A percentile compares a stretch with the other conserved stretches of the same genome.
phyloP scores from a whole-genome alignment of 495 filamentous ascomycete species.

The Symbiotaphrina buchneri region DNA sequence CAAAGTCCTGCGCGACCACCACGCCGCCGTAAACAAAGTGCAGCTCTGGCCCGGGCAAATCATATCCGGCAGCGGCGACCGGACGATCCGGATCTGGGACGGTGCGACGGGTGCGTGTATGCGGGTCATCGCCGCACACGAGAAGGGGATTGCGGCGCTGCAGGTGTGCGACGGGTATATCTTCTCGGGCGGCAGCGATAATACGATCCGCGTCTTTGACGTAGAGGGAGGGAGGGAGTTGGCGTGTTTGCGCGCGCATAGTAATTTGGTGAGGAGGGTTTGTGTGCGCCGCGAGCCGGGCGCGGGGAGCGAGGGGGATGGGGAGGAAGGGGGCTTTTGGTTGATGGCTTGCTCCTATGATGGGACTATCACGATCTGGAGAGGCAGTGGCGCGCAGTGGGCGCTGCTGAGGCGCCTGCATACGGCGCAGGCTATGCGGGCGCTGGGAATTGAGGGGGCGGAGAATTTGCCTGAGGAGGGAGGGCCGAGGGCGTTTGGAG shows the following conservation, averaged over 20 bases:
- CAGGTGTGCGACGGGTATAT: conserved; percentile 94
- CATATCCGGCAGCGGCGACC: no score
- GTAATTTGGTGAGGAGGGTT: conserved; percentile 72
- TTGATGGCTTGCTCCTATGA: conserved; percentile 94
- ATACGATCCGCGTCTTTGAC: conserved; percentile 87
- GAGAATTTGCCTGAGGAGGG: no score
- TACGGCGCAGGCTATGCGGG: no score
- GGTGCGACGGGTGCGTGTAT: conserved; percentile 53
- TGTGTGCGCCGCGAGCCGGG: conserved; percentile 80
- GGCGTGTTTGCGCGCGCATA: conserved; percentile 61
- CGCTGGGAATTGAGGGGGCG: no score
- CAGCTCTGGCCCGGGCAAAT: no score
- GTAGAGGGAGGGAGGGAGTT: conserved; percentile 63
- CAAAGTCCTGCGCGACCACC: no score
- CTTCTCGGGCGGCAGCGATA: conserved; percentile 86
- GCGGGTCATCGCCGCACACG: conserved; percentile 63
- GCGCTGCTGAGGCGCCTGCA: no score
- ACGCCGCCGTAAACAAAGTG: no score
- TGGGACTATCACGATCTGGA: conserved; percentile 87
- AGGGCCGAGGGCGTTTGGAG: no score
- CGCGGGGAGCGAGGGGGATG: conserved; percentile 51
- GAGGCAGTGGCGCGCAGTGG: no score
- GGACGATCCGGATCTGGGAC: no score
- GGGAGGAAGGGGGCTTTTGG: conserved; percentile 53
- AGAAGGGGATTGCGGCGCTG: conserved; percentile 92